These are phyloP conservation scores for Cutaneotrichosporon mucoides DNA, from an alignment of 1,284 basidiomycete genomes.

Conservation along the genomic window DNA sequence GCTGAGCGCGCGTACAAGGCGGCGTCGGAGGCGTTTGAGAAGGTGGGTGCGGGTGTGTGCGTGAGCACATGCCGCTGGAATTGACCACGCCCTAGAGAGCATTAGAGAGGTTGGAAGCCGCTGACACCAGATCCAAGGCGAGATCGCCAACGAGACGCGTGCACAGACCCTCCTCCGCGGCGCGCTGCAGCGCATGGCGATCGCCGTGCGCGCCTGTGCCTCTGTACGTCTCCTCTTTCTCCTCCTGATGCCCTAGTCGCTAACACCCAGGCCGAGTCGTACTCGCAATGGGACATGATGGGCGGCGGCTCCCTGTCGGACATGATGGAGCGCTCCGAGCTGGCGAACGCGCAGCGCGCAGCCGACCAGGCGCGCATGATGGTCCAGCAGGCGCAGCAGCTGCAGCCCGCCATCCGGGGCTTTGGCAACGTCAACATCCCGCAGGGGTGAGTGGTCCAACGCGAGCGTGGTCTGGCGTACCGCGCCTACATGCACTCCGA, in stretches of 20 bases:
- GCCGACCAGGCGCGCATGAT: slow-evolving; percentile 22
- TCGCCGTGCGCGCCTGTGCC: not conserved
- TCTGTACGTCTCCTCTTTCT: no score
- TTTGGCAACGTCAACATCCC: slow-evolving; percentile 16
- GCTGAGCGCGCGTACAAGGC: slow-evolving; percentile 12
- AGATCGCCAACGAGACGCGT: slow-evolving; percentile 21
- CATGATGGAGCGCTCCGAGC: slow-evolving; percentile 19
- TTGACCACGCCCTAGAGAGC: no score
- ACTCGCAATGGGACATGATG: slow-evolving; percentile 10
- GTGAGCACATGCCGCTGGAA: no score
- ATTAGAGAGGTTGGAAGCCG: not conserved
- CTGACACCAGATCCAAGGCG: slow-evolving; percentile 14
- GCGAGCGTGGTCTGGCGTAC: no score
- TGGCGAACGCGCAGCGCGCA: slow-evolving; percentile 22
- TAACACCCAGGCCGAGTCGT: not conserved
- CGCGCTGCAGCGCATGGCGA: slow-evolving; percentile 13
- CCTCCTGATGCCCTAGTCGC: no score
- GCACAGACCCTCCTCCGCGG: slow-evolving; percentile 15
- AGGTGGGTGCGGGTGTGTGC: slow-evolving; percentile 1
- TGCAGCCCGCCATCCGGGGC: slow-evolving; percentile 19
- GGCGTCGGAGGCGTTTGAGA: slow-evolving; percentile 8
- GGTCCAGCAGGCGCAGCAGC: slow-evolving; percentile 21
- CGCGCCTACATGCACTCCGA: no score
- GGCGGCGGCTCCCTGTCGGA: slow-evolving; percentile 12
- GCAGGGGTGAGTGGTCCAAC: slow-evolving; percentile 10